These are phyloP conservation scores for Dictyostelium firmibasis DNA, from an alignment of 78 protist species.

Conservation along the genomic window DNA sequence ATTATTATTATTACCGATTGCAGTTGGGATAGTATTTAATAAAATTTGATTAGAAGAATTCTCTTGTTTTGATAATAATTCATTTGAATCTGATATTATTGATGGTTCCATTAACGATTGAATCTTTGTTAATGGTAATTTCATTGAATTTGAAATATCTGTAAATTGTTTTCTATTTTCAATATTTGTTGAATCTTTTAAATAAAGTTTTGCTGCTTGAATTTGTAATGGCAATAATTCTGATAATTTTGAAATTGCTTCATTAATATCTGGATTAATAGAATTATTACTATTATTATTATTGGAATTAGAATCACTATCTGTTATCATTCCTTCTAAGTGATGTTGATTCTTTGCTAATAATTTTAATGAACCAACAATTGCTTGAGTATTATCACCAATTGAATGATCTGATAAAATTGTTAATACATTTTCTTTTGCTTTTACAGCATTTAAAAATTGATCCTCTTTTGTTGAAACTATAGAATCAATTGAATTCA, in stretches of 20 bases:
- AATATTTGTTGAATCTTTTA: not conserved
- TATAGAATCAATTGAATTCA: not conserved
- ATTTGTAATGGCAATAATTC: constrained; percentile 45
- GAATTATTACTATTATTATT: not conserved
- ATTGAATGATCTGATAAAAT: not conserved
- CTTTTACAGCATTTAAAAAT: constrained; percentile 19
- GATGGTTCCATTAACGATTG: constrained; percentile 50
- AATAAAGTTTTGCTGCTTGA: constrained; percentile 36
- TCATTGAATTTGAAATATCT: constrained; percentile 4
- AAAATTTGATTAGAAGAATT: not conserved
- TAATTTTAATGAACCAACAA: constrained; percentile 33
- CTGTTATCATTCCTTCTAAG: constrained; percentile 1
- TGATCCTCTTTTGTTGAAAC: not conserved
- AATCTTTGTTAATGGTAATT: constrained; percentile 30
- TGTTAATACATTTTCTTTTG: constrained; percentile 29
- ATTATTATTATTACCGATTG: not conserved
- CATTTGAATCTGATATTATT: not conserved
- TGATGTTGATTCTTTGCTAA: constrained; percentile 33
- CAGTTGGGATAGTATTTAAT: not conserved
- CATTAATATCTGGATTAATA: constrained; percentile 18
- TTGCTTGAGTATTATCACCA: not conserved
- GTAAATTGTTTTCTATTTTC: not conserved
- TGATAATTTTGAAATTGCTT: not conserved
- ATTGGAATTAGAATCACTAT: too few species aligned
- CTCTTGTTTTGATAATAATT: not conserved